These are phyloP conservation scores for Cryomyces minteri DNA, from an alignment of 495 filamentous ascomycete species.

Conservation along the genomic window DNA sequence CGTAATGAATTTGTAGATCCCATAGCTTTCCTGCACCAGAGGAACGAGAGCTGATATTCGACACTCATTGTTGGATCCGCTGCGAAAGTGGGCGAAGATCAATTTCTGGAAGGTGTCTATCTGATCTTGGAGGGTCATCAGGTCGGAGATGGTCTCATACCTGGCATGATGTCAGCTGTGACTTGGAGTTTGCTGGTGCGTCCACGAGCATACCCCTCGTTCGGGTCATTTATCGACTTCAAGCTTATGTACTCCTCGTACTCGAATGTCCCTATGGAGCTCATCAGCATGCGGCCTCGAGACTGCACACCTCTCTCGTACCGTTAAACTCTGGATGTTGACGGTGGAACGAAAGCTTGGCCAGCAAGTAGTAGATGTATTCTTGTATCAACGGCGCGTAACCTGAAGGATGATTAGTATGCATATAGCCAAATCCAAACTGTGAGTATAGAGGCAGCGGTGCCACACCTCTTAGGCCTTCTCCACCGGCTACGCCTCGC, in stretches of 20 bases:
- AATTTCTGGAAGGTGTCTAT: slow-evolving; percentile 97
- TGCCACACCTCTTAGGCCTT: slow-evolving; percentile 56
- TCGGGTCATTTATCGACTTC: slow-evolving; percentile 95
- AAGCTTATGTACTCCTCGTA: slow-evolving; percentile 98
- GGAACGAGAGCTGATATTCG: slow-evolving; percentile 86
- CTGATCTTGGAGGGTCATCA: slow-evolving; percentile 94
- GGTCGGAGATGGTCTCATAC: slow-evolving; percentile 90
- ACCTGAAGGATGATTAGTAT: slow-evolving; percentile 26
- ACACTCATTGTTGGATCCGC: slow-evolving; percentile 85
- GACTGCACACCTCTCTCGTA: slow-evolving; percentile 13
- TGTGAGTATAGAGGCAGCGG: not conserved
- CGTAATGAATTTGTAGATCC: slow-evolving; percentile 40
- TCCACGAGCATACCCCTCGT: slow-evolving; percentile 49
- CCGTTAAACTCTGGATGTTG: slow-evolving; percentile 98
- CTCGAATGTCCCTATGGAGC: slow-evolving; percentile 54
- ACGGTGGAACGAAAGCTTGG: slow-evolving; percentile 84
- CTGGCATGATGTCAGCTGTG: slow-evolving; percentile 16
- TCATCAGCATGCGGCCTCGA: not conserved
- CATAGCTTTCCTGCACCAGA: slow-evolving; percentile 92
- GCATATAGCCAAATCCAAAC: not conserved
- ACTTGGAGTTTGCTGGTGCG: not conserved
- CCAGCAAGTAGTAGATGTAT: slow-evolving; percentile 85
- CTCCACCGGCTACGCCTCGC: slow-evolving; percentile 55
- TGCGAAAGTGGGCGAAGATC: slow-evolving; percentile 88
- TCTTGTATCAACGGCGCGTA: slow-evolving; percentile 86